Base-by-base conservation (phyloP, 2,329 filamentous ascomycete genomes). In the Xylariaceae sp. region DNA sequence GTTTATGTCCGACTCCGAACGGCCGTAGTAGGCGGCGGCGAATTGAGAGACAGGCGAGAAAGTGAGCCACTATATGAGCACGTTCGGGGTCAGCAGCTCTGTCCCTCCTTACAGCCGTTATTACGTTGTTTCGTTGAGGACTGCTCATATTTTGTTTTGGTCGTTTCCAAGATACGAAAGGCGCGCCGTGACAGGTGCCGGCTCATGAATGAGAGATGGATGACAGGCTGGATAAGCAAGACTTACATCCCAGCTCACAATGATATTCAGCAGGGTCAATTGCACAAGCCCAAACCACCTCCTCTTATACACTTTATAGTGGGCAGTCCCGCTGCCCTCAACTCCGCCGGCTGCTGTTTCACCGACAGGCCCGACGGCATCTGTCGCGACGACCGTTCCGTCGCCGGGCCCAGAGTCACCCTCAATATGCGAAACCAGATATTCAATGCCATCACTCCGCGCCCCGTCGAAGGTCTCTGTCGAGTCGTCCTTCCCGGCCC, bases 201-300 rank as follows among this genome's bases (percentile, higher is more conserved):
- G 12, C 12, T 15, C 29, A 16, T 13, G 16, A 21, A 19, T 16
- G 22, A 29, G 8, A 10, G 18, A 26, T 8, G 19, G 12, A 26
- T 12, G 13, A 15, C 21, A 22, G 15, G 3, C 18, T n/a, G 29
- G 54, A 45, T 34, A 49, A 9, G 47, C n/a, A 16, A 18, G 40
- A 85, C 89, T 78, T 80, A 94, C 89, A 81, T 95, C 90, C 92
- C 92, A 97, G 66, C 89, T 95, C 40, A 96, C 87, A 56, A 97
- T 83, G 52, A 96, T 86, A 69, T 97, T 99, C 72, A 97, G 76
- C 65, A 97, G 72, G 6, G 91, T 87, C 67, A 97, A 73, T 71
- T 96, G 89, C 19, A 81, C 73, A 48, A 99, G 76, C 0, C 94
- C 94, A 69, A 96, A 88, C 85, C 90, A 99, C 42, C 94, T 81